A percentile compares a stretch with the other conserved stretches of the same genome.
Conservation (phyloP, 352 stramenopile species). For the Thalassiosira livingstoniorum region DNA sequence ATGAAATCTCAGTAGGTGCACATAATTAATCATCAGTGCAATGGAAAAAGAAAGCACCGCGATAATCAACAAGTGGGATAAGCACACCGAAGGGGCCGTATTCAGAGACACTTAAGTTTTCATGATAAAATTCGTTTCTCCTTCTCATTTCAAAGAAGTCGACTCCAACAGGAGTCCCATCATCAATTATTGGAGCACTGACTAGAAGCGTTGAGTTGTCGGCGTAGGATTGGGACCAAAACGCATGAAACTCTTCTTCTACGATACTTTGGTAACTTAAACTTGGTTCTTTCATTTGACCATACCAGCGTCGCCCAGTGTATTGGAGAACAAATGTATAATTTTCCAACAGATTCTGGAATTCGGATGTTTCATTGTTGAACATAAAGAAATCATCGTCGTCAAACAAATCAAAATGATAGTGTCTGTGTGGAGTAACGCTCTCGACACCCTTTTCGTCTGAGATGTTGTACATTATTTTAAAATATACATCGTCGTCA, state of each 20-base stretch:
- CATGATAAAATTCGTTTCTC: conserved; percentile 39
- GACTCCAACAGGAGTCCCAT: conserved; percentile 7
- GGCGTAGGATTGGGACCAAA: conserved; percentile 40
- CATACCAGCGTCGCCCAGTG: conserved; percentile 51
- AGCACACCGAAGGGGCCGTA: conserved; percentile 55
- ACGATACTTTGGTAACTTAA: conserved; percentile 22
- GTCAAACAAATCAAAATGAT: conserved; percentile 13
- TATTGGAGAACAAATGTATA: conserved; percentile 54
- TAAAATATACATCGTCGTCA: conserved; percentile 26
- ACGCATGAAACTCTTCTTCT: conserved; percentile 58
- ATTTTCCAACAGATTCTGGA: conserved; percentile 51
- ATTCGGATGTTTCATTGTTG: conserved; percentile 29
- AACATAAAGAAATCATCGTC: conserved; percentile 59
- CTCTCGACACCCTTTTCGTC: neutral
- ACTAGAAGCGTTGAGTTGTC: conserved; percentile 55
- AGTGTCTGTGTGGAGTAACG: conserved; percentile 29
- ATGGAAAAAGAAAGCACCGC: conserved; percentile 53
- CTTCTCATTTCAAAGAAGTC: conserved; percentile 58
- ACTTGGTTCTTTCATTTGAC: conserved; percentile 29
- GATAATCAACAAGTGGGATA: conserved; percentile 37
- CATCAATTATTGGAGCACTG: conserved; percentile 21
- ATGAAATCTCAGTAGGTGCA: no score
- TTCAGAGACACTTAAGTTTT: conserved; percentile 13
- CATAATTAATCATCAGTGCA: no score
- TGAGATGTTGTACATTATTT: conserved; percentile 29